A percentile compares a stretch with the other conserved stretches of the same genome.
Conservation (phyloP, 306 rosid genomes). For the Begonia loranthoides region DNA sequence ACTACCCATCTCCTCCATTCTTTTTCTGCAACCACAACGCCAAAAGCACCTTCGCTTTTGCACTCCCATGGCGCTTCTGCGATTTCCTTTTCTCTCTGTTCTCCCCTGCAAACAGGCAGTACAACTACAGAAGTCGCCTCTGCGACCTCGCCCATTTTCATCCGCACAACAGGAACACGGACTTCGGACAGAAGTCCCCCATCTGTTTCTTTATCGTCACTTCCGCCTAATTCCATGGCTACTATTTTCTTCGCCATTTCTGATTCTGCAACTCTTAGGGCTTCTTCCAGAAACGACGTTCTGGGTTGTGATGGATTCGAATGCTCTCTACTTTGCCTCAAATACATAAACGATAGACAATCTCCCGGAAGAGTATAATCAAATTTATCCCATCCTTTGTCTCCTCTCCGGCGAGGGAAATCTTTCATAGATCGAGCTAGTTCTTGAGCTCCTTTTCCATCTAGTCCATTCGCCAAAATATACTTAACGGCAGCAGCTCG, state of each 20-base stretch:
- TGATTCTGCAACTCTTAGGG: constrained; percentile 29
- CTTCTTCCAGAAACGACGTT: constrained; percentile 33
- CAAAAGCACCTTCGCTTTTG: constrained; percentile 45
- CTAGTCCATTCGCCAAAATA: constrained; percentile 26
- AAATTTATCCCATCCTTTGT: constrained; percentile 56
- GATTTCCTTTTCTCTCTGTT: constrained; percentile 32
- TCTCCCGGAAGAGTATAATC: constrained; percentile 55
- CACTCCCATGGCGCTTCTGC: constrained; percentile 56
- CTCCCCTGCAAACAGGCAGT: constrained; percentile 56
- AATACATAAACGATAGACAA: constrained; percentile 58
- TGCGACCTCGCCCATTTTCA: constrained; percentile 80
- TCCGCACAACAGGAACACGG: constrained; percentile 69
- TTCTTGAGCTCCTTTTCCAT: constrained; percentile 40
- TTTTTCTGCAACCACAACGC: constrained; percentile 68
- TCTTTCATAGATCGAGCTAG: constrained; percentile 76
- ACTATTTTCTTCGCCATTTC: constrained; percentile 38
- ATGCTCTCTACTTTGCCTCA: constrained; percentile 50
- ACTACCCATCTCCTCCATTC: constrained; percentile 85
- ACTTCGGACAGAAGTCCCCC: not conserved
- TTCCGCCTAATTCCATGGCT: constrained; percentile 19
- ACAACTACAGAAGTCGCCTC: constrained; percentile 49
- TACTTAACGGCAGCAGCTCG: constrained; percentile 48
- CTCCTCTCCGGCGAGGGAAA: constrained; percentile 51
- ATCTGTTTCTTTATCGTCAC: not conserved
- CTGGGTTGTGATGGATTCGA: constrained; percentile 29